These are phyloP conservation scores for Globisporangium sylvaticum DNA, from an alignment of 352 stramenopile species.

Conservation along the genomic window DNA sequence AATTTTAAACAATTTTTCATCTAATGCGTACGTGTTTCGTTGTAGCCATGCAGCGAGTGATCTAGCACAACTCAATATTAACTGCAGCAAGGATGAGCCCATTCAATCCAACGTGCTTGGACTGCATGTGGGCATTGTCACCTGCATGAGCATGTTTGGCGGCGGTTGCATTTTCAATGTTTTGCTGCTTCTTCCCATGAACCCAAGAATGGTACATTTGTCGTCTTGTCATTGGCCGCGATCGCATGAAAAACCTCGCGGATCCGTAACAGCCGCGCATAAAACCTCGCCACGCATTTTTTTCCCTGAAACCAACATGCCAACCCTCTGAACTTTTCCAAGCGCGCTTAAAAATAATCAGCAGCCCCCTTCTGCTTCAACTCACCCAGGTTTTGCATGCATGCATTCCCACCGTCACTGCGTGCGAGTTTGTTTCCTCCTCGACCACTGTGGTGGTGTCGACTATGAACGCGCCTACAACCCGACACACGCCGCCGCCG, in stretches of 20 bases:
- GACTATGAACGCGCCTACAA: not conserved
- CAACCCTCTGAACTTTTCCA: not conserved
- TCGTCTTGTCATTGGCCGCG: conserved; percentile 7
- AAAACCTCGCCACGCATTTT: conserved; percentile 1
- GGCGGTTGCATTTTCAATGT: not conserved
- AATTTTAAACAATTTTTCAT: conserved; percentile 10
- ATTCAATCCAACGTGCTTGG: not conserved
- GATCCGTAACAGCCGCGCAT: not conserved
- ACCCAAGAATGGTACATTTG: conserved; percentile 7
- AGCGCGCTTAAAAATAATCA: conserved; percentile 14
- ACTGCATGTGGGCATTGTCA: not conserved
- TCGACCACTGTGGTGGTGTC: not conserved
- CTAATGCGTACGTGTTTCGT: not conserved
- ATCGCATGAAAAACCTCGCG: not conserved
- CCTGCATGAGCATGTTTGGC: not conserved
- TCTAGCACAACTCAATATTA: not conserved
- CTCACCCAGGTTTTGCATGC: not conserved
- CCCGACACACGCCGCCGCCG: too few species aligned
- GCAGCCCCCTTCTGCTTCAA: conserved; percentile 6
- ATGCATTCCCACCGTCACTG: not conserved
- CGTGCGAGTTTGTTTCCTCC: too few species aligned
- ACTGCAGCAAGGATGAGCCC: not conserved
- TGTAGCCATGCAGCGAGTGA: not conserved
- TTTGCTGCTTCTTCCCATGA: not conserved
- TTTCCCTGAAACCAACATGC: conserved; percentile 5